These are phyloP conservation scores for Patellifolia procumbens DNA, from an alignment of 179 eudicot species.

Conservation along the genomic window DNA sequence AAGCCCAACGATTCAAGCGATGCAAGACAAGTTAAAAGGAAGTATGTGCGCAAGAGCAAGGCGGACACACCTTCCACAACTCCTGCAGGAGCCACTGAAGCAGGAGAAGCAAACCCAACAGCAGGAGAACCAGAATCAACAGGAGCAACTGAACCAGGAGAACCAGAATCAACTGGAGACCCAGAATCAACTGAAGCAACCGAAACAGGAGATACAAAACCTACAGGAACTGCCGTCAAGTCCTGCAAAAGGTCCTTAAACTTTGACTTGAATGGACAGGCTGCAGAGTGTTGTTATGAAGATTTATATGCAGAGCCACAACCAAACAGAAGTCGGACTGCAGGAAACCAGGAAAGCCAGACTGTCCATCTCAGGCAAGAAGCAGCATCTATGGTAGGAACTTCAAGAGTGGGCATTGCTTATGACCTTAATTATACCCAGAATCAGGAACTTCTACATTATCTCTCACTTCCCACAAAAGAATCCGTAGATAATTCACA, in stretches of 20 bases:
- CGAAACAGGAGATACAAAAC: conserved; percentile 16
- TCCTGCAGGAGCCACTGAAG: conserved; percentile 19
- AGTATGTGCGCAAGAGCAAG: conserved; percentile 60
- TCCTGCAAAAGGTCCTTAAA: conserved; percentile 44
- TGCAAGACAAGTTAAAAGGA: conserved; percentile 52
- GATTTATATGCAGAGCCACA: conserved; percentile 20
- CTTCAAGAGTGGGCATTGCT: conserved; percentile 22
- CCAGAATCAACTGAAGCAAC: conserved; percentile 11
- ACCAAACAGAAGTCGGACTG: conserved; percentile 17
- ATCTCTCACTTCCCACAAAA: conserved; percentile 26
- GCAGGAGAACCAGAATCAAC: conserved; percentile 14
- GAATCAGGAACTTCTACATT: conserved; percentile 24
- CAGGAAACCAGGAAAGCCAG: conserved; percentile 12
- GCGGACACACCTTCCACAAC: conserved; percentile 23
- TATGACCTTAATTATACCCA: conserved; percentile 26
- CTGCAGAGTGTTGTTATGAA: conserved; percentile 24
- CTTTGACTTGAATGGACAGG: conserved; percentile 43
- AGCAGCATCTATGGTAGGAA: conserved; percentile 17
- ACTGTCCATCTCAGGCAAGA: conserved; percentile 17
- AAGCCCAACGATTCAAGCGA: conserved; percentile 40
- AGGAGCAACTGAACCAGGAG: conserved; percentile 11
- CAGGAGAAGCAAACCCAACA: too few relatives aligned
- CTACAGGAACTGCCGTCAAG: conserved; percentile 17
- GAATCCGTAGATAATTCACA: conserved; percentile 13
- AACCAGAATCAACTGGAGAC: too few relatives aligned